Evolutionary conservation across 192 early-diverging fungal genomes (phyloP).

Genomic region (Paraglomus occultum): DNA sequence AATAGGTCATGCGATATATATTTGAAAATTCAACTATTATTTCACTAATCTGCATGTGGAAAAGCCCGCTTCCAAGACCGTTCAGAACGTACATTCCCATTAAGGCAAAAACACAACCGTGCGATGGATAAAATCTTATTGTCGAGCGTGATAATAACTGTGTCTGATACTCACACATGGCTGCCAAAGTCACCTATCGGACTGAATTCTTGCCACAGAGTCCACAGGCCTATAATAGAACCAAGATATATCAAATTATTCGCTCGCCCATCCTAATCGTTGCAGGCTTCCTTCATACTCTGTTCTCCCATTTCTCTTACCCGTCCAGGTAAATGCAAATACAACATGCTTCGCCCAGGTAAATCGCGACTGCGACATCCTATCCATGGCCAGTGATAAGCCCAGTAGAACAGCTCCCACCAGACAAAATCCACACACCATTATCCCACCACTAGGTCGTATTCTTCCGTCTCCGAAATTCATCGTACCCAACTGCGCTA

Average conservation of each 20-base stretch:
- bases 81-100: too few relatives aligned
- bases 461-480: background rate
- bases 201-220: background rate
- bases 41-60: background rate
- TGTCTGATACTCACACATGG: conserved; percentile 11
- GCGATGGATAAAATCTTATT: too few relatives aligned
- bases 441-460: background rate
- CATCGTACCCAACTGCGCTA: background rate
- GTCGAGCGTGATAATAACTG: background rate
- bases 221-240: conserved; percentile 6
- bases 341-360: conserved; percentile 1
- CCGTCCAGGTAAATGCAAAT: conserved; percentile 16
- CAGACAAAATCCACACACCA: background rate
- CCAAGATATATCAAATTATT: background rate
- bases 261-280: background rate
- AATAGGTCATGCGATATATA: background rate
- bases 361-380: background rate
- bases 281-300: background rate
- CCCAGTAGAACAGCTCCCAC: background rate
- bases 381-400: background rate
- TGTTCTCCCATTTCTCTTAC: too few relatives aligned
- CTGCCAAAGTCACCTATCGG: conserved; percentile 3
- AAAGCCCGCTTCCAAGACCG: too few relatives aligned
- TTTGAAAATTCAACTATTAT: background rate
- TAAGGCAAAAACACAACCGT: too few relatives aligned